Conservation (phyloP, 228 moss, liverwort and hornwort species). For the Sphagnum magellanicum region DNA sequence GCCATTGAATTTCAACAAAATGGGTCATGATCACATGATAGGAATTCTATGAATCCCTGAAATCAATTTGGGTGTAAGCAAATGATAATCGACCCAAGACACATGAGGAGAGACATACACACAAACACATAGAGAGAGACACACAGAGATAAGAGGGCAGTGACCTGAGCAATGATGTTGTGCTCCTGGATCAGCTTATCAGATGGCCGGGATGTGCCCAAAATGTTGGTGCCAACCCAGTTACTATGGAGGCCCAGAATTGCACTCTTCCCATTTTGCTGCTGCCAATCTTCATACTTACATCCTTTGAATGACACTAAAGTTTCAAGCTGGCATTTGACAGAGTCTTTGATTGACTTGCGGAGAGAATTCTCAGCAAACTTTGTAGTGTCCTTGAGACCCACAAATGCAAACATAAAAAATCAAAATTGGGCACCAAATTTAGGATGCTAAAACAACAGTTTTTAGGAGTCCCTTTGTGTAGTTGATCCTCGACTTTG, state of each 20-base stretch:
- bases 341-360: conserved; percentile 28
- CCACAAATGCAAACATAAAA: background rate
- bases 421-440: background rate
- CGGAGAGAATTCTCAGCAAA: conserved; percentile 26
- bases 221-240: conserved; percentile 51
- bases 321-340: conserved; percentile 50
- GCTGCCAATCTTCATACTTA: conserved; percentile 48
- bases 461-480: background rate
- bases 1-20: background rate
- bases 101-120: background rate
- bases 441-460: background rate
- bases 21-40: background rate
- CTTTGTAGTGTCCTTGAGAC: conserved; percentile 24
- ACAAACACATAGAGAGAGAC: background rate
- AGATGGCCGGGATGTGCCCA: conserved; percentile 50
- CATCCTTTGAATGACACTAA: conserved; percentile 45
- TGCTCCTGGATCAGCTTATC: conserved; percentile 38
- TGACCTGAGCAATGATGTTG: conserved; percentile 48
- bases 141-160: background rate
- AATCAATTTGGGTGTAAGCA: background rate
- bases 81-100: background rate
- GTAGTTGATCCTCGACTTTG: background rate
- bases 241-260: conserved; percentile 60
- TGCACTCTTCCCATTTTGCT: conserved; percentile 49
- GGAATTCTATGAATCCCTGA: background rate